These are phyloP conservation scores for Saccharomycopsis guyanensis DNA, from an alignment of 805 yeast species.

Conservation along the genomic window DNA sequence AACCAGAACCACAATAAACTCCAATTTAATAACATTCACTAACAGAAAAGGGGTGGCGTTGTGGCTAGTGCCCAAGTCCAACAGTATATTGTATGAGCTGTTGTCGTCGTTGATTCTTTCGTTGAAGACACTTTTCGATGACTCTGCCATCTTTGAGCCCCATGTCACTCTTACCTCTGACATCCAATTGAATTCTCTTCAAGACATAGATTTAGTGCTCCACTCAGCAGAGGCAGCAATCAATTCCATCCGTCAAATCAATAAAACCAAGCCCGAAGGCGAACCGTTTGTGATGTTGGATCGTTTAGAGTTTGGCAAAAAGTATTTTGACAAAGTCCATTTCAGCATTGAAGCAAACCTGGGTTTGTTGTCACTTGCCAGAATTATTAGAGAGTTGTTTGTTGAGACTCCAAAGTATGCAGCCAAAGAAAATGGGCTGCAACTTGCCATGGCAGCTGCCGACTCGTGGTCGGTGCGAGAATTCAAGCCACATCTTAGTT, in stretches of 20 bases:
- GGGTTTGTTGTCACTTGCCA: constrained; percentile 29
- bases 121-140: constrained; percentile 62
- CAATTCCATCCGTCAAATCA: constrained; percentile 27
- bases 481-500: constrained; percentile 66
- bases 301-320: constrained; percentile 15
- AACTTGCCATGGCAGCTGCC: constrained; percentile 29
- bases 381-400: constrained; percentile 25
- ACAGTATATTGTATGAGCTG: constrained; percentile 46
- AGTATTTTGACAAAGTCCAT: constrained; percentile 24
- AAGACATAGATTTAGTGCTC: constrained; percentile 52
- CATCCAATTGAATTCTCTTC: constrained; percentile 40
- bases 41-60: constrained; percentile 58
- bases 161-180: constrained; percentile 71
- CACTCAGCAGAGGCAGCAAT: constrained; percentile 54
- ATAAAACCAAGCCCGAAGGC: neutral
- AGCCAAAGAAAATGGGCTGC: constrained; percentile 17
- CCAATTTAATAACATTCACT: too few species aligned
- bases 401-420: constrained; percentile 16
- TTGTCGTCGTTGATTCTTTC: constrained; percentile 55
- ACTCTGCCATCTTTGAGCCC: constrained; percentile 63
- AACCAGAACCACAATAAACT: too few species aligned
- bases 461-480: constrained; percentile 48
- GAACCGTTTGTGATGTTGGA: constrained; percentile 13
- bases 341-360: constrained; percentile 35
- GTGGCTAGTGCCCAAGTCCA: constrained; percentile 67